Base-by-base conservation (phyloP, 768 basidiomycete species). In the Mycena rebaudengoi region DNA sequence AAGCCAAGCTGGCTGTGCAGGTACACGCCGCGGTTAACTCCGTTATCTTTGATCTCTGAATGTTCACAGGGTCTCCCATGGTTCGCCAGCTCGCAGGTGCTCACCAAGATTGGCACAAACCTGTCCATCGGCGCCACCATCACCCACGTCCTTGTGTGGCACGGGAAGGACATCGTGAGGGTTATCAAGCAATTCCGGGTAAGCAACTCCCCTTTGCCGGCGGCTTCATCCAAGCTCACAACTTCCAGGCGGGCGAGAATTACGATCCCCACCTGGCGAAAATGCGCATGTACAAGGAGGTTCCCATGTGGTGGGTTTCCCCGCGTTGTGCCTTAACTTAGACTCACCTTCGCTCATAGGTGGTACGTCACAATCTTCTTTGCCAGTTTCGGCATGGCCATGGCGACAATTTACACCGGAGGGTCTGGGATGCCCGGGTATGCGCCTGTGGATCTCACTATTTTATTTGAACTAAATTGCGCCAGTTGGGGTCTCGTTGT, bases 401-500 rank as follows among this genome's bases (percentile, higher is more conserved):
- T 88, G 76, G 81, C 82, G 2, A 83, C 84, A 4, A 76, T 83
- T 53, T 88, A 88, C 73, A 81, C 82, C 44, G 83, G 82, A 18
- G 64, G 82, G 52, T 84, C 86, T 10, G 84, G 81, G 6, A 72
- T 89, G 32, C 87, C 88, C 7, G 88, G 88, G 88, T 83, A n/a
- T n/a, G n/a, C n/a, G n/a, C n/a, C 69, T 58, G 77, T 67, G 2
- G 49, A 25, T 41, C 26, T 35, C 20, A 44, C 45, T 25, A 4
- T 55, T 5, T 41, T 30, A 2, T 4, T 58, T 50, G 18, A 49
- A 32, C 44, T 68, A 21, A 45, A 23, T 21, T 28, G 60, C n/a
- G 26, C 50, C 44, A 77, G 79, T 78, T 87, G 85, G 85, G 84
- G 82, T 5, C 72, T 87, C 45, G 74, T 85, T 55, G 79, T 88